Conservation (phyloP, 225 moss, liverwort and hornwort species). For the Bryum argenteum region DNA sequence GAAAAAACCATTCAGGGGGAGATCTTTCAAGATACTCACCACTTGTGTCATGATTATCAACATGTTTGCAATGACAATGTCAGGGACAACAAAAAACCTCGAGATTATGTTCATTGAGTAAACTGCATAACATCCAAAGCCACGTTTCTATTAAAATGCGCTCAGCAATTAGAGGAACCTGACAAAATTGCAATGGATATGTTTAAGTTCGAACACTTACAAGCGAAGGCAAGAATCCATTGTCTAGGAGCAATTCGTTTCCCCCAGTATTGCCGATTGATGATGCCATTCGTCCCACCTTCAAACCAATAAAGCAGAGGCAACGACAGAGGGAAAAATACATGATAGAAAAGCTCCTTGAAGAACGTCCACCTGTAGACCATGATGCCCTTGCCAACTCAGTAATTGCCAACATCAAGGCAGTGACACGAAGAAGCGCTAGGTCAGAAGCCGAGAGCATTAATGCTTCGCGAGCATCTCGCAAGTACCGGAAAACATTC, state of each 20-base stretch:
- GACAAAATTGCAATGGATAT: background rate
- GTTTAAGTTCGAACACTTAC: conserved; percentile 49
- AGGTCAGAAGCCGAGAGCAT: background rate
- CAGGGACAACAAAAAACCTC: conserved; percentile 69
- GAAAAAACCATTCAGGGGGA: background rate
- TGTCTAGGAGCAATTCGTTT: conserved; percentile 43
- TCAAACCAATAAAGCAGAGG: conserved; percentile 76
- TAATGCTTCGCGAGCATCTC: background rate
- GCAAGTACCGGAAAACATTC: background rate
- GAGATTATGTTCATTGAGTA: conserved; percentile 66
- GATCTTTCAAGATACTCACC: conserved; percentile 51
- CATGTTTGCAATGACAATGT: conserved; percentile 73
- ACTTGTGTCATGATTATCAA: conserved; percentile 71
- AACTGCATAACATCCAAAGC: conserved; percentile 60
- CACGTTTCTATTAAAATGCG: conserved; percentile 3
- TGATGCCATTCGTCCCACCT: conserved; percentile 69
- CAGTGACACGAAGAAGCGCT: conserved; percentile 1
- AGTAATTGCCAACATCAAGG: background rate
- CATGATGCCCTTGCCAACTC: conserved; percentile 16
- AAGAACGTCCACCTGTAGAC: conserved; percentile 70
- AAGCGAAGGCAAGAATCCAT: conserved; percentile 64
- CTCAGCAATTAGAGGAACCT: background rate
- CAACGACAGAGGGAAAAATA: conserved; percentile 73
- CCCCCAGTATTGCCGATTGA: conserved; percentile 84
- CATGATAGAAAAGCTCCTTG: conserved; percentile 76